These are phyloP conservation scores for Metschnikowia gelsemii DNA, from an alignment of 805 yeast genomes.

Conservation along the genomic window DNA sequence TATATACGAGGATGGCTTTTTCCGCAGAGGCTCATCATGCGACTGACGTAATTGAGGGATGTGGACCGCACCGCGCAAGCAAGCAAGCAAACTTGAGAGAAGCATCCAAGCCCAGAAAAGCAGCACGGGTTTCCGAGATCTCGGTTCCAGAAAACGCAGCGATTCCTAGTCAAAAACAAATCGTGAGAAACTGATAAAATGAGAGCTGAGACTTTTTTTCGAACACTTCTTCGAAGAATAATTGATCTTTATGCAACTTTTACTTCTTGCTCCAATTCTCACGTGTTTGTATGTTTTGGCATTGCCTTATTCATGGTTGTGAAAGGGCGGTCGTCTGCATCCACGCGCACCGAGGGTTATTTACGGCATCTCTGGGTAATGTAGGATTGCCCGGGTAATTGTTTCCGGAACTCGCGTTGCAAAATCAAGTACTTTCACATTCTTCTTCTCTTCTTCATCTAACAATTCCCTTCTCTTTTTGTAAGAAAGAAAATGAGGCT, in stretches of 20 bases:
- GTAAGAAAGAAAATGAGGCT: slow-evolving; percentile 9
- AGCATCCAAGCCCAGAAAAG: not conserved
- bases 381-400: not conserved
- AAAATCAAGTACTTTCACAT: not conserved
- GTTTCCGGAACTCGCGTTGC: not conserved
- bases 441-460: not conserved
- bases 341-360: not conserved
- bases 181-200: too few relatives aligned
- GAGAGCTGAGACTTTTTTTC: too few relatives aligned
- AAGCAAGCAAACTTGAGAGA: not conserved
- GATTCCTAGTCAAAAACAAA: too few relatives aligned
- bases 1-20: too few relatives aligned
- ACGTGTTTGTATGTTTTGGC: too few relatives aligned
- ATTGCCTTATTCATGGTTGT: not conserved
- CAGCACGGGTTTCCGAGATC: not conserved
- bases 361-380: not conserved
- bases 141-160: not conserved
- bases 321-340: not conserved
- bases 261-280: not conserved
- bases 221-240: too few relatives aligned
- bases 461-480: not conserved
- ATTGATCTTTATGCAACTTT: not conserved
- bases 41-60: too few relatives aligned
- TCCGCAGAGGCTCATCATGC: too few relatives aligned
- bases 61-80: not conserved